These are phyloP conservation scores for Cruciata laevipes DNA, from an alignment of 257 asterid species.

Conservation along the genomic window DNA sequence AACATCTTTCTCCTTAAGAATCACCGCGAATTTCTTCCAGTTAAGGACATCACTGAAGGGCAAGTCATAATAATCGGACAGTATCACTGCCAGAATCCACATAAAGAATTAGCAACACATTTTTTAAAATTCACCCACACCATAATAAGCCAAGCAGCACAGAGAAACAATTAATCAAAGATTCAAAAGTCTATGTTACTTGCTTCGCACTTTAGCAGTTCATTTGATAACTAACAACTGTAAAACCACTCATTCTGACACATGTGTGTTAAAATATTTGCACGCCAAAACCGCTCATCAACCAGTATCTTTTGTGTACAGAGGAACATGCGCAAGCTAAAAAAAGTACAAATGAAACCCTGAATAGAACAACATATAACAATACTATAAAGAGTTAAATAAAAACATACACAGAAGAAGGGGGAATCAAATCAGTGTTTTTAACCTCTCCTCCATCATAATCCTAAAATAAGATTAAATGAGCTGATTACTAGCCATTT, in stretches of 20 bases:
- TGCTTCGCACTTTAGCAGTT: neutral
- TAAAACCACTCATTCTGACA: neutral
- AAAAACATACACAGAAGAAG: neutral
- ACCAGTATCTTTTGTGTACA: neutral
- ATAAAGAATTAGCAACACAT: slow-evolving; percentile 10
- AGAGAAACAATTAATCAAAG: too few relatives aligned
- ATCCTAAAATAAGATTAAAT: neutral
- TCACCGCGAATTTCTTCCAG: slow-evolving; percentile 78
- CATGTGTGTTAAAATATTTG: neutral
- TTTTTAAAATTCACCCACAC: neutral
- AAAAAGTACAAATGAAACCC: too few relatives aligned
- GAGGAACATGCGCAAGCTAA: too few relatives aligned
- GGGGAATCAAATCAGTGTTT: neutral
- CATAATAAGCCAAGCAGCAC: neutral
- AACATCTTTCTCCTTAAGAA: slow-evolving; percentile 81
- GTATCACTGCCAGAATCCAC: slow-evolving; percentile 64
- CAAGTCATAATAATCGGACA: slow-evolving; percentile 84
- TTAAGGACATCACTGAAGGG: slow-evolving; percentile 86
- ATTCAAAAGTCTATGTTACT: neutral
- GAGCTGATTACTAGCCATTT: neutral
- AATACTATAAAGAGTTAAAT: neutral
- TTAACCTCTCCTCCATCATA: neutral
- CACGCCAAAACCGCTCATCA: neutral
- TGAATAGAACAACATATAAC: neutral
- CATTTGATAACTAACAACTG: neutral